Conservation (phyloP, 2,329 filamentous ascomycete species). For the Arthrobotrys sphaeroides region DNA sequence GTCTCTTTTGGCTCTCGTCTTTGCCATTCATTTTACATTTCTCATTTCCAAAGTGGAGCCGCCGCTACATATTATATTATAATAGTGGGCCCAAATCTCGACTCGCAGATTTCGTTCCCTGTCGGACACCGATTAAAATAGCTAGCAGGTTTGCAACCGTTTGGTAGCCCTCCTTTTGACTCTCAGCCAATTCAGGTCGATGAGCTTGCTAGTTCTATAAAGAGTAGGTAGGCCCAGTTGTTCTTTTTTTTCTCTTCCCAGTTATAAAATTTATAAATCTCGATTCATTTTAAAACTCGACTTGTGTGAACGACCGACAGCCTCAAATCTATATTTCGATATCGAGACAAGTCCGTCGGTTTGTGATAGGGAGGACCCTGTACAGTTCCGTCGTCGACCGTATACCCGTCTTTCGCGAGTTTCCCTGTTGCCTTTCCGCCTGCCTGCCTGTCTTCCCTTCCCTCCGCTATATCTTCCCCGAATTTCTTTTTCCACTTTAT, state of each 20-base stretch:
- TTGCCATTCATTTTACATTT: slow-evolving; percentile 47
- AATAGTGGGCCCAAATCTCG: slow-evolving; percentile 53
- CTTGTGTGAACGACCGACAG: slow-evolving; percentile 16
- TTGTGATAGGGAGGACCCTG: neutral
- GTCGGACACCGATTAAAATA: slow-evolving; percentile 50
- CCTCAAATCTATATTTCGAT: neutral
- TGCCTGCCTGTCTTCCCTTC: neutral
- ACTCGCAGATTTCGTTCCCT: slow-evolving; percentile 45
- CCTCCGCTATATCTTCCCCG: too few relatives aligned
- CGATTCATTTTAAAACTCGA: slow-evolving; percentile 37
- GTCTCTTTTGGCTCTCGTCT: slow-evolving; percentile 22
- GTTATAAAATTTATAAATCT: slow-evolving; percentile 54
- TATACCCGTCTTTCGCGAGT: neutral
- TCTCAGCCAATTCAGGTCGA: slow-evolving; percentile 24
- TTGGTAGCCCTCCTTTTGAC: slow-evolving; percentile 44
- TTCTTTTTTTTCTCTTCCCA: slow-evolving; percentile 17
- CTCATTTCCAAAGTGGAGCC: slow-evolving; percentile 54
- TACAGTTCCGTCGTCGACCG: neutral
- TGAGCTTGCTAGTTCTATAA: slow-evolving; percentile 50
- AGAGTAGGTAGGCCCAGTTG: slow-evolving; percentile 51
- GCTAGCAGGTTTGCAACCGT: slow-evolving; percentile 41
- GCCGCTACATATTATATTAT: slow-evolving; percentile 44
- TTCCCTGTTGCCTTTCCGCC: neutral
- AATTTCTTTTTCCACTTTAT: neutral
- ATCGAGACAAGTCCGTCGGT: neutral